Base-by-base conservation (phyloP, 2,329 filamentous ascomycete genomes). In the Pseudogymnoascus sp. region DNA sequence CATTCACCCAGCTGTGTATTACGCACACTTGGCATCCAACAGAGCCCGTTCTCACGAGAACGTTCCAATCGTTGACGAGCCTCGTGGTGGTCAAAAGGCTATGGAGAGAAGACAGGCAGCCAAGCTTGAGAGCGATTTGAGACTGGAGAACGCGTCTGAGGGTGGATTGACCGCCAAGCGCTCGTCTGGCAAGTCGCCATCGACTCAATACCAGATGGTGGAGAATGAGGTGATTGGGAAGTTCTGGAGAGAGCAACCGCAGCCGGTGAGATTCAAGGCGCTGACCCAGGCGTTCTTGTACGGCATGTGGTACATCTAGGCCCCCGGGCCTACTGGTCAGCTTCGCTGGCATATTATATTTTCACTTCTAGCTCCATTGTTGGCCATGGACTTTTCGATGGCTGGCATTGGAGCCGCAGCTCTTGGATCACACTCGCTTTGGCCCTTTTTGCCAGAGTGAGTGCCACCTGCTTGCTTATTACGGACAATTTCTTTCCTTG, bases 1-100 rank as follows among this genome's bases (percentile, higher is more conserved):
- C 83, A 35, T 63, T 68, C 67, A 87, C 67, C 95, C 95, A 0
- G 92, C 95, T 0, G 88, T 97, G 0, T 99, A 99, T 81, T 99
- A 99, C 69, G 92, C 96, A 0, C 95, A 99, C 75, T 77, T 99
- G 66, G 92, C 93, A 35, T 88, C 91, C 7, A 85, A 86, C 63
- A 90, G 95, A 59, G 91, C 90, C 18, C 86, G 87, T 61, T 80
- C 86, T 3, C 95, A 99, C 67, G 87, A 93, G 70, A 74, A 80
- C 63, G 67, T 77, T 3, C 71, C 77, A 0, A 72, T 78, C 0
- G 81, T 78, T 14, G 76, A 73, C 65, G 76, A 82, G 70, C 72
- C 78, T 73, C 68, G 74, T 60, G 67, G 74, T 60, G 77, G 78
- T 9, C 74, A 77, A 45, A 80, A 81, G 68, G 78, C 70, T 33